These are phyloP conservation scores for Cadophora gregata DNA, from an alignment of 2,329 filamentous ascomycete genomes.

Conservation along the genomic window DNA sequence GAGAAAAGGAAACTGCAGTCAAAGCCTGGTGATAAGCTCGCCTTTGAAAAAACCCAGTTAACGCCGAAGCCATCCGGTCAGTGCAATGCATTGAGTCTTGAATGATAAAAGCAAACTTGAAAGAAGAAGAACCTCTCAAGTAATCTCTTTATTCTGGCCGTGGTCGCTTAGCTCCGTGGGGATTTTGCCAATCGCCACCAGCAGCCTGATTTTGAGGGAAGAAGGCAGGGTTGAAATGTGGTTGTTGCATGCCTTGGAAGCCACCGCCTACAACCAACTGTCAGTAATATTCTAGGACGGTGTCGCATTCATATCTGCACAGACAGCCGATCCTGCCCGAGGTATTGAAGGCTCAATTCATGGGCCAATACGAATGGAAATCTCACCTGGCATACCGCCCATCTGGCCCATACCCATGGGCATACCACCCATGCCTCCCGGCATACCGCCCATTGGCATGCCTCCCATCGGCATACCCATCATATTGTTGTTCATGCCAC, in stretches of 20 bases:
- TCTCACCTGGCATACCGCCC: conserved; percentile 65
- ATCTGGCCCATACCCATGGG: conserved; percentile 54
- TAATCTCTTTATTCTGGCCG: conserved; percentile 62
- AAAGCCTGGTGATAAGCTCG: conserved; percentile 1
- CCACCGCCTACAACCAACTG: conserved; percentile 52
- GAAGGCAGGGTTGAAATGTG: conserved; percentile 76
- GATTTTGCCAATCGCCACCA: conserved; percentile 72
- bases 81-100: conserved; percentile 25
- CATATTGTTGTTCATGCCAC: conserved; percentile 52
- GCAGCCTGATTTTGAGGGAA: conserved; percentile 61
- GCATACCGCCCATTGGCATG: conserved; percentile 58
- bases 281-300: neutral
- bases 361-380: conserved; percentile 29
- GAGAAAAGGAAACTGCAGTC: conserved; percentile 17
- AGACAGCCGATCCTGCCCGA: neutral
- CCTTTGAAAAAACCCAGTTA: conserved; percentile 16
- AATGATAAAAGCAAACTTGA: neutral
- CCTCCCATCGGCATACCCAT: conserved; percentile 61
- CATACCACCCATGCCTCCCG: conserved; percentile 46
- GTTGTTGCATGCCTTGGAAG: conserved; percentile 71
- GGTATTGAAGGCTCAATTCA: neutral
- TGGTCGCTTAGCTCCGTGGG: conserved; percentile 80
- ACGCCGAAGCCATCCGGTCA: conserved; percentile 34
- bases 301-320: neutral
- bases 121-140: neutral